Evolutionary conservation across 2,329 filamentous ascomycete genomes (phyloP), one percentile per base, ranked within the genome.

Genomic region (Aspergillus sp.): DNA sequence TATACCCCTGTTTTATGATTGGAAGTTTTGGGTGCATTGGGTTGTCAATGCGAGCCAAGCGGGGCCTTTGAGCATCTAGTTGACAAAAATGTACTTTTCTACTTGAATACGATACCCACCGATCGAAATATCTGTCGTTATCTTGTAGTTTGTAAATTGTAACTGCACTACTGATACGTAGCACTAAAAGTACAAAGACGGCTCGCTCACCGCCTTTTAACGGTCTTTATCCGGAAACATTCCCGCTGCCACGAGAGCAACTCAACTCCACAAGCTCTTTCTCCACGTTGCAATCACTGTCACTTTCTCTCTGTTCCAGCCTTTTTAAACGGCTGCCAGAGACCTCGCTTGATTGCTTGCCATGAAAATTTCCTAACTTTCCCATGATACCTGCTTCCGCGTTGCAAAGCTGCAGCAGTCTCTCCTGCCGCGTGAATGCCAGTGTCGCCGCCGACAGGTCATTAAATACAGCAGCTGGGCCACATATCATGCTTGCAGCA

Each of bases 1-100:
- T 51, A 60, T 60, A 60, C 55, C 55, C 58, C 51, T 53, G 41
- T 50, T 55, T 47, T 45, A 17, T 47, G 43, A 17, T 52, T 52
- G 47, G 33, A 46, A 47, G 37, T 51, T 56, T 44, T 39, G 52
- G 48, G 39, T 51, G 25, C 17, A 33, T 52, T 47, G 39, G 40
- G 44, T 40, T 54, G 44, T 17, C 19, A 27, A 52, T 44, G 41
- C 40, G 48, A 45, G 50, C 44, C 6, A 46, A 53, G 56, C 50
- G 15, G 55, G 56, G 46, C 37, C 45, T 53, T 49, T 44, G 33
- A n/a, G 50, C 52, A 35, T 37, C 35, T 37, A 37, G 40, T 58
- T 33, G 52, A 55, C 49, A 54, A 40, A 55, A 31, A 31, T 11
- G 9, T 52, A 58, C 15, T 53, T 58, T 23, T 12, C n/a, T 51